phyloP scores from a whole-genome alignment of 345 rosid genomes.

The Moricandia moricandioides region DNA sequence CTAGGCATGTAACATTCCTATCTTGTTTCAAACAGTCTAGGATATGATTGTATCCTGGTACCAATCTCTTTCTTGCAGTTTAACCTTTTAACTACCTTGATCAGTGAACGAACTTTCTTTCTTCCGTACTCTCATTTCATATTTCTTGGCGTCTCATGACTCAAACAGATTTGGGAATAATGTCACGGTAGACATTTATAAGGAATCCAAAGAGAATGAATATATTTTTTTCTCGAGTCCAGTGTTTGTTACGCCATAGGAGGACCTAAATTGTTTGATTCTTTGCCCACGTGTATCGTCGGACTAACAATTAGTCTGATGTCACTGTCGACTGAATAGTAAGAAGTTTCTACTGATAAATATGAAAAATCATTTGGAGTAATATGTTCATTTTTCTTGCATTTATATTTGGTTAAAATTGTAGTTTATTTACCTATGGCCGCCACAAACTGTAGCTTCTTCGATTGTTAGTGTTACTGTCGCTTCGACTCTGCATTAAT shows the following conservation, averaged over 20 bases:
- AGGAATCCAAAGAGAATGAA: no score
- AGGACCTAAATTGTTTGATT: neutral
- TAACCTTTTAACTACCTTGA: neutral
- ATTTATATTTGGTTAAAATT: neutral
- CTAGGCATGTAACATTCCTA: conserved; percentile 51
- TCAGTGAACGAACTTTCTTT: no score
- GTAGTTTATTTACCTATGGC: neutral
- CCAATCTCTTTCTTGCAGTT: neutral
- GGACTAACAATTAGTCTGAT: neutral
- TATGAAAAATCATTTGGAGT: neutral
- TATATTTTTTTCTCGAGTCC: neutral
- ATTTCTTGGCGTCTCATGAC: no score
- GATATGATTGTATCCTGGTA: neutral
- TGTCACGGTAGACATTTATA: no score
- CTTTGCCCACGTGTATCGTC: neutral
- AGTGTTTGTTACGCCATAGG: neutral
- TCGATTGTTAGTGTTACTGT: neutral
- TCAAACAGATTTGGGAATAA: no score
- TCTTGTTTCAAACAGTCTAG: conserved; percentile 15
- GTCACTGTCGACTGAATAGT: neutral
- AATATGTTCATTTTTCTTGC: neutral
- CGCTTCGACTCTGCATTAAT: neutral
- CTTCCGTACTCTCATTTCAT: no score
- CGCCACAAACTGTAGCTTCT: neutral
- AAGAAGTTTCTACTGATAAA: neutral